Base-by-base conservation (phyloP, 2,329 filamentous ascomycete genomes). In the Xylariaceae sp. region DNA sequence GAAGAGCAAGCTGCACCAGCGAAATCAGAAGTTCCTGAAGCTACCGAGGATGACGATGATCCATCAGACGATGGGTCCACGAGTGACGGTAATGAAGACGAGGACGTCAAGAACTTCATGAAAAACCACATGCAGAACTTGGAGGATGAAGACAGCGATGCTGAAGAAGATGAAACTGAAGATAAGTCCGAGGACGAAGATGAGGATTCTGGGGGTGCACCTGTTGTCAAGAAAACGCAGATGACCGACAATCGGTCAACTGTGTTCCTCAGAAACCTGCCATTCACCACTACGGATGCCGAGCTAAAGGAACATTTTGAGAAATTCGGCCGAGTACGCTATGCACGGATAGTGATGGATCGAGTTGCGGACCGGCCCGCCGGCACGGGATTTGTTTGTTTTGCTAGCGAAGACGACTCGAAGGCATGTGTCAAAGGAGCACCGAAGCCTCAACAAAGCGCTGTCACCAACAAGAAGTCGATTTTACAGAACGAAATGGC, bases 381-480 rank as follows among this genome's bases (percentile, higher is more conserved):
- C 36, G 93, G 93, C 19, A 97, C 91, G 24, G 93, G 85, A 3
- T 98, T 98, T 57, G 91, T 97, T 22, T 95, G 89, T 67, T 98
- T 98, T 67, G 84, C 83, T 66, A 83, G 85, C 37, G 68, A 73
- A 29, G 79, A 85, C 16, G 88, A 95, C 58, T 87, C 84, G 50
- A 81, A 83, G 59, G 64, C 73, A 16, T 97, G 93, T 60, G 71
- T 96, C 47, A 83, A 81, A 50, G 75, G 72, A 12, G 87, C 89
- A 2, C 93, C 93, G 1, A 79, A 76, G 19, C 64, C 70, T 22
- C 67, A 73, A 44, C 66, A 72, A 16, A 55, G 66, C 1, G 50
- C 65, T 9, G 59, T 71, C n/a, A 65, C 71, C 13, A 67, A 78
- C 47, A 85, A 87, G 55, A 84, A 85, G 48, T 97, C 93, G 0